Percentiles rank a stretch among this genome's conserved stretches.
These are phyloP conservation scores for Coemansia aciculifera DNA, from an alignment of 192 early-diverging fungal genomes.

Conservation along the genomic window DNA sequence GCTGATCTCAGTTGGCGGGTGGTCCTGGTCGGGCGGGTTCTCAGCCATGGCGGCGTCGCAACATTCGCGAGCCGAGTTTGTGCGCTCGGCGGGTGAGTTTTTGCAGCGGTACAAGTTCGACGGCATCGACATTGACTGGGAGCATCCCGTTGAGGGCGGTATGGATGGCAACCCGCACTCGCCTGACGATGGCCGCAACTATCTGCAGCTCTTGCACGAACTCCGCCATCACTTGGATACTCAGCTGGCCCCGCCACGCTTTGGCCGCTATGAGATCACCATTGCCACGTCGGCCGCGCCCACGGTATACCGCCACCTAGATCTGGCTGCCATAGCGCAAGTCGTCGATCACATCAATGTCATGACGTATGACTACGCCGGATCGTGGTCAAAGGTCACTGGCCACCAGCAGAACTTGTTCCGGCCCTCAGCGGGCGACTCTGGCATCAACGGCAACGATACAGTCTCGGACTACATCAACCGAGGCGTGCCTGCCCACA, in stretches of 20 bases:
- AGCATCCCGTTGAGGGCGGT: constrained; percentile 70
- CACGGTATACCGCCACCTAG: constrained; percentile 62
- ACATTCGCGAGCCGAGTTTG: constrained; percentile 61
- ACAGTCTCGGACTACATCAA: constrained; percentile 72
- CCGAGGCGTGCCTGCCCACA: constrained; percentile 75
- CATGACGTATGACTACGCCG: constrained; percentile 88
- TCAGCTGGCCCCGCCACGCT: constrained; percentile 29
- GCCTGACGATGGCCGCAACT: constrained; percentile 77
- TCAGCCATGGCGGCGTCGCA: constrained; percentile 59
- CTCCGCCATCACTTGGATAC: constrained; percentile 70
- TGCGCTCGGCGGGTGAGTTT: constrained; percentile 53
- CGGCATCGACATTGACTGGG: constrained; percentile 74
- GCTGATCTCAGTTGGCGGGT: constrained; percentile 76
- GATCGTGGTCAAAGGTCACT: constrained; percentile 63
- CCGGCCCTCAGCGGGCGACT: constrained; percentile 60
- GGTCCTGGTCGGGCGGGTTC: constrained; percentile 75
- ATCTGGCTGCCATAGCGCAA: constrained; percentile 62
- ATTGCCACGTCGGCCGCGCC: constrained; percentile 69
- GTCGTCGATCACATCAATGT: constrained; percentile 81
- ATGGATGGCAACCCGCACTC: constrained; percentile 61
- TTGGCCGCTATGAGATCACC: constrained; percentile 62
- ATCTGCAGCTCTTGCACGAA: constrained; percentile 70
- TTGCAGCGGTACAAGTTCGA: constrained; percentile 52
- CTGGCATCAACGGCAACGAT: constrained; percentile 59
- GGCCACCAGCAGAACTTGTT: constrained; percentile 91